Percentiles rank a stretch among this genome's conserved stretches.
Evolutionary conservation across 2,329 filamentous ascomycete species (phyloP).

Genomic region (Pseudogymnoascus sp.): DNA sequence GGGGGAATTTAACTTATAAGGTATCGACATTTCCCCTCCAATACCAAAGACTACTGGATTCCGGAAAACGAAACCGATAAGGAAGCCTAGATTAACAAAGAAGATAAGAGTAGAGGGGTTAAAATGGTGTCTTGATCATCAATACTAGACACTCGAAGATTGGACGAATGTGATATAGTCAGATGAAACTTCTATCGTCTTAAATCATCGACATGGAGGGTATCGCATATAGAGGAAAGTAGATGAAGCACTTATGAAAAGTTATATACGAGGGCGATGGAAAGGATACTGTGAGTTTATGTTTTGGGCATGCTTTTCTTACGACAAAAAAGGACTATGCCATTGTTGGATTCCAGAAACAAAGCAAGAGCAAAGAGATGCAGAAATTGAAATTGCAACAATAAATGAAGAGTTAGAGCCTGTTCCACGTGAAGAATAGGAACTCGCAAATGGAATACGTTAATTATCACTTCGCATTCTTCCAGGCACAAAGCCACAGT

Average conservation of each 20-base stretch:
- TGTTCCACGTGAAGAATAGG: background rate
- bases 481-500: background rate
- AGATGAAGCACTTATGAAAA: background rate
- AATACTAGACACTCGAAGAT: background rate
- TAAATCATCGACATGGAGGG: background rate
- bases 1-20: background rate
- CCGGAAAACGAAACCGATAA: background rate
- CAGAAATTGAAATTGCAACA: background rate
- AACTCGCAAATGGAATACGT: background rate
- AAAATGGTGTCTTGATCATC: background rate
- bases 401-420: background rate
- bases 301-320: background rate
- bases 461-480: background rate
- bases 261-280: background rate
- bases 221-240: background rate
- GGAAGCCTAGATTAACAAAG: background rate
- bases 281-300: background rate
- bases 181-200: background rate
- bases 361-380: background rate
- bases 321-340: background rate
- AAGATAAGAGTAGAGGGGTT: background rate
- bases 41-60: background rate
- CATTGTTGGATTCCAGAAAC: background rate
- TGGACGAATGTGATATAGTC: background rate
- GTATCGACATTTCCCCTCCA: background rate